phyloP scores from a whole-genome alignment of 2,329 filamentous ascomycete genomes.

The Ascochyta pisi region DNA sequence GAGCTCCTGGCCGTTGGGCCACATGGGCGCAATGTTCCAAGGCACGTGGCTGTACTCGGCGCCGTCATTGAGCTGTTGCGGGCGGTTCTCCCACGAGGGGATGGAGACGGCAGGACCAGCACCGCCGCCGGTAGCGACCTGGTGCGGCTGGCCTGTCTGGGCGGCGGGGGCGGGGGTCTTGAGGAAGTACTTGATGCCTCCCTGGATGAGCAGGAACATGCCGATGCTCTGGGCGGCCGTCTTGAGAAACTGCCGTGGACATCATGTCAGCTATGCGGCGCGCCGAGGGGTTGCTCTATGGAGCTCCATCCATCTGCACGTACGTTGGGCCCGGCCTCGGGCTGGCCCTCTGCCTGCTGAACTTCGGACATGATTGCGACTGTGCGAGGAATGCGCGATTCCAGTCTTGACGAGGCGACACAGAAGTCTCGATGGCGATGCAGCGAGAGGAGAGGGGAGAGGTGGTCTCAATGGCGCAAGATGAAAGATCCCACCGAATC shows the following conservation, averaged over 20 bases:
- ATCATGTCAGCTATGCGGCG: slow-evolving; percentile 21
- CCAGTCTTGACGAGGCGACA: slow-evolving; percentile 17
- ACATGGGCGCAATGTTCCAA: slow-evolving; percentile 81
- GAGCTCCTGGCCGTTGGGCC: slow-evolving; percentile 77
- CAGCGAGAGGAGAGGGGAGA: not conserved
- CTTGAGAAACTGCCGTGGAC: slow-evolving; percentile 37
- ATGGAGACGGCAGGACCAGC: slow-evolving; percentile 40
- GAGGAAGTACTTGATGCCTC: slow-evolving; percentile 63
- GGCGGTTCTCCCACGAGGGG: slow-evolving; percentile 46
- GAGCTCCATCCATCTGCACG: not conserved
- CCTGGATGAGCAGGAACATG: slow-evolving; percentile 67
- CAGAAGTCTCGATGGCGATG: not conserved
- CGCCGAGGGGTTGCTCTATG: not conserved
- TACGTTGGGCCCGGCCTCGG: slow-evolving; percentile 34
- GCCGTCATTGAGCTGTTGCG: slow-evolving; percentile 54
- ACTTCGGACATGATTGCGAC: slow-evolving; percentile 40
- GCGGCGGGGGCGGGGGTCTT: slow-evolving; percentile 14
- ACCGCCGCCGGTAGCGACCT: slow-evolving; percentile 23
- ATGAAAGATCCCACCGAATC: not conserved
- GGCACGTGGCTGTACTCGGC: slow-evolving; percentile 71
- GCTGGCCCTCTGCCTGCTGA: slow-evolving; percentile 31
- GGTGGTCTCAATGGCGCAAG: slow-evolving; percentile 17
- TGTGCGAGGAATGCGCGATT: slow-evolving; percentile 16
- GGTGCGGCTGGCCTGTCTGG: slow-evolving; percentile 8
- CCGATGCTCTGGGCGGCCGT: slow-evolving; percentile 62